A percentile compares a stretch with the other conserved stretches of the same genome.
Conservation (phyloP, 2,329 filamentous ascomycete genomes). For the Fusarium cicatricum region DNA sequence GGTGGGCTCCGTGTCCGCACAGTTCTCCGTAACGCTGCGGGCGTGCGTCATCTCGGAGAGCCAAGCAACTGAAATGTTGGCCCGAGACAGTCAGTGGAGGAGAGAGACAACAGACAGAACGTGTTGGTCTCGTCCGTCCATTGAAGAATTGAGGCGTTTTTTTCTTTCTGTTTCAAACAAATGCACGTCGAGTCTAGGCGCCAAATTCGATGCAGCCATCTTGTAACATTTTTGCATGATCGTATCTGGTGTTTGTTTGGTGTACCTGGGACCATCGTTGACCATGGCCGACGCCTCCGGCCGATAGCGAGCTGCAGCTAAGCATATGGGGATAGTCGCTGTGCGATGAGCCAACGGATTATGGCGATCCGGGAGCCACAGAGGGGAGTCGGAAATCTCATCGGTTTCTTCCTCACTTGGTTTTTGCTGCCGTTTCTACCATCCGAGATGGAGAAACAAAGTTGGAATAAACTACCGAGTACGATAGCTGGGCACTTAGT, state of each 20-base stretch:
- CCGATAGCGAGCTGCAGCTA: conserved; percentile 39
- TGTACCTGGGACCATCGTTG: conserved; percentile 23
- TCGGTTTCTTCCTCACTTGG: conserved; percentile 11
- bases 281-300: conserved; percentile 28
- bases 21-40: background rate
- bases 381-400: conserved; percentile 21
- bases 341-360: conserved; percentile 28
- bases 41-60: conserved; percentile 4
- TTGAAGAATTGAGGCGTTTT: background rate
- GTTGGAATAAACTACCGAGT: background rate
- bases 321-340: conserved; percentile 21
- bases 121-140: background rate
- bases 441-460: background rate
- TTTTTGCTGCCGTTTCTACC: background rate
- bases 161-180: conserved; percentile 15
- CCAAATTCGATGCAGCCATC: conserved; percentile 13
- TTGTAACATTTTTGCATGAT: background rate
- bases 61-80: background rate
- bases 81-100: conserved; percentile 1
- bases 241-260: background rate
- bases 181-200: conserved; percentile 3
- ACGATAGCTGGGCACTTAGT: too few relatives aligned
- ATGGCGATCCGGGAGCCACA: conserved; percentile 27
- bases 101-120: conserved; percentile 1
- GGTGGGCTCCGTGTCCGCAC: too few relatives aligned